phyloP scores from a whole-genome alignment of 106 monocot genomes.

The Gastrodia elata region DNA sequence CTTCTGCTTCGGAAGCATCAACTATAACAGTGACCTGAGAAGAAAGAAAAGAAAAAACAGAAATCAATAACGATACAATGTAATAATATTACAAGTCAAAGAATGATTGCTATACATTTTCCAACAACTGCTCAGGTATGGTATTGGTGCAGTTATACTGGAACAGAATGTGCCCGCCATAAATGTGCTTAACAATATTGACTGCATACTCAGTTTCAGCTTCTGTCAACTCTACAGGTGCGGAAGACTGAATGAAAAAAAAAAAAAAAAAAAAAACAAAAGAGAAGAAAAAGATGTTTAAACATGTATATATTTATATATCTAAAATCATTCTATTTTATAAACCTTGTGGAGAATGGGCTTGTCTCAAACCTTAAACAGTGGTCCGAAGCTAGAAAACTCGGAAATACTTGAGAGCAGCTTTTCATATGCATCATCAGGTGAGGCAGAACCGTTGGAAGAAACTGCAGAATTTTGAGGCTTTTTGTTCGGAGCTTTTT shows the following conservation, averaged over 20 bases:
- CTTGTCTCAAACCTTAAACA: conserved; percentile 66
- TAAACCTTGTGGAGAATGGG: neutral
- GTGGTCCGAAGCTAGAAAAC: conserved; percentile 71
- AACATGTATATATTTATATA: neutral
- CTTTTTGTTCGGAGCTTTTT: conserved; percentile 74
- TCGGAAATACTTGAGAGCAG: conserved; percentile 83
- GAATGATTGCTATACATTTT: conserved; percentile 43
- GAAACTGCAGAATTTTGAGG: conserved; percentile 54
- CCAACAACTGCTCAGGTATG: conserved; percentile 84
- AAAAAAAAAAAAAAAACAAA: conserved; percentile 10
- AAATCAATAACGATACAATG: neutral
- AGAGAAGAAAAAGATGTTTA: conserved; percentile 1
- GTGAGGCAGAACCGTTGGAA: conserved; percentile 39
- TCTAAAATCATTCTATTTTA: neutral
- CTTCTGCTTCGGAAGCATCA: conserved; percentile 92
- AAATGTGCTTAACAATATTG: conserved; percentile 92
- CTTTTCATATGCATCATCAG: conserved; percentile 79
- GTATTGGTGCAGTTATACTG: conserved; percentile 98
- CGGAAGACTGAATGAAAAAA: conserved; percentile 59
- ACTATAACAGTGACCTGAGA: conserved; percentile 78
- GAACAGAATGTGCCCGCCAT: conserved; percentile 66
- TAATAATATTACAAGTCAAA: neutral
- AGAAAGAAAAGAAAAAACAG: conserved; percentile 1
- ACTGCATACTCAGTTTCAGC: conserved; percentile 98
- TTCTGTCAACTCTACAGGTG: conserved; percentile 92